Conservation (phyloP, 148 eudicot species). For the Camellia japonica region DNA sequence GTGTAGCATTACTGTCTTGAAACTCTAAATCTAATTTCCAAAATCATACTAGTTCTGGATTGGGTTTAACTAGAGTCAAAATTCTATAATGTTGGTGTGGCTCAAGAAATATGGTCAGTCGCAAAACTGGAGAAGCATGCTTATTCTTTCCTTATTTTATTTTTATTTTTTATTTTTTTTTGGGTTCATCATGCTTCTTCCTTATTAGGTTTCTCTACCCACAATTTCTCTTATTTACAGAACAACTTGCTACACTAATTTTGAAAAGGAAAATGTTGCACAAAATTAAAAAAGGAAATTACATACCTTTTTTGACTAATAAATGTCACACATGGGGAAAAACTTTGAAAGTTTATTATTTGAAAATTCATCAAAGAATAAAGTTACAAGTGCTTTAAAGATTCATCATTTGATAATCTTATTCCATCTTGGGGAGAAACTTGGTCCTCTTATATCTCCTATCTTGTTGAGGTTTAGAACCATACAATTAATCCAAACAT, state of each 20-base stretch:
- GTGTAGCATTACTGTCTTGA: neutral
- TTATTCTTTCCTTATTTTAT: too few relatives aligned
- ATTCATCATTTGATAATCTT: neutral
- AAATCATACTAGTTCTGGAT: too few relatives aligned
- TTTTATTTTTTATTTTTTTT: too few relatives aligned
- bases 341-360: too few relatives aligned
- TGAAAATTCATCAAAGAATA: neutral
- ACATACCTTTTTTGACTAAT: too few relatives aligned
- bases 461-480: neutral
- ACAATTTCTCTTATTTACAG: too few relatives aligned
- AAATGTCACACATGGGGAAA: too few relatives aligned
- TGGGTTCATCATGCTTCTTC: too few relatives aligned
- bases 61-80: neutral
- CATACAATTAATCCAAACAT: neutral
- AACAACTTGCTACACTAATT: neutral
- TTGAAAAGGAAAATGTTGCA: too few relatives aligned
- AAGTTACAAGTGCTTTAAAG: constrained; percentile 7
- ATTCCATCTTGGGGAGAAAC: neutral
- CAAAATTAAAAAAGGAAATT: too few relatives aligned
- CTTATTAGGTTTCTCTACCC: too few relatives aligned
- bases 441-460: neutral
- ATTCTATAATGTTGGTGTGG: neutral
- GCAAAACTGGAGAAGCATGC: neutral
- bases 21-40: neutral
- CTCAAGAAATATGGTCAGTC: neutral